Evolutionary conservation across 2,329 filamentous ascomycete genomes (phyloP).

Genomic region (Hymenoscyphus linearis): DNA sequence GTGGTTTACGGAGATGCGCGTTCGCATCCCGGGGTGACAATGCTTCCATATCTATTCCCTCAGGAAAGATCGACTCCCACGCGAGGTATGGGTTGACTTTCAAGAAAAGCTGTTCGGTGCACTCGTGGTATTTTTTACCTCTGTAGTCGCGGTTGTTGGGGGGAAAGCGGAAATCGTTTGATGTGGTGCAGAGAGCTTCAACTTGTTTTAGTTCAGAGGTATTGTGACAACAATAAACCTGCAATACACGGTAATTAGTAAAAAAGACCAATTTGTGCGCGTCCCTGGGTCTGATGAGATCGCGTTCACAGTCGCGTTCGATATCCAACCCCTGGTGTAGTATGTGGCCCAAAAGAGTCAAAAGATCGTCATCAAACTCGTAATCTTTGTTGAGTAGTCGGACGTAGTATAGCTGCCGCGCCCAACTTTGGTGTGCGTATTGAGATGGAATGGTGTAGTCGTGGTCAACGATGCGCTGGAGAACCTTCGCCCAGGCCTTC

Average conservation of each 20-base stretch:
- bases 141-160: constrained; percentile 5
- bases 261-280: constrained; percentile 25
- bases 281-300: constrained; percentile 7
- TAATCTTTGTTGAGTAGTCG: constrained; percentile 5
- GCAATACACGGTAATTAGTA: constrained; percentile 28
- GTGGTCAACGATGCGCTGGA: neutral
- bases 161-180: constrained; percentile 9
- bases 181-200: constrained; percentile 8
- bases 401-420: constrained; percentile 13
- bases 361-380: constrained; percentile 4
- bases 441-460: neutral
- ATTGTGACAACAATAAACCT: constrained; percentile 28
- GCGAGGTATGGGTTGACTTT: constrained; percentile 15
- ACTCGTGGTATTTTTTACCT: constrained; percentile 17
- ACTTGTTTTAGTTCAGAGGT: constrained; percentile 13
- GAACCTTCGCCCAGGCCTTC: neutral
- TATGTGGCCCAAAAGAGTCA: constrained; percentile 18
- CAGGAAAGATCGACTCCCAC: constrained; percentile 30
- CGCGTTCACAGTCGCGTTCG: constrained; percentile 17
- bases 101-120: constrained; percentile 16
- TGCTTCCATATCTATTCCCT: constrained; percentile 53
- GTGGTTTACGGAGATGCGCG: constrained; percentile 45
- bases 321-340: constrained; percentile 19
- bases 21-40: constrained; percentile 62
- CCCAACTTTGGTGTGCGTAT: constrained; percentile 4